Evolutionary conservation across 2,329 filamentous ascomycete species (phyloP).

Genomic region (Monosporascus sp.): DNA sequence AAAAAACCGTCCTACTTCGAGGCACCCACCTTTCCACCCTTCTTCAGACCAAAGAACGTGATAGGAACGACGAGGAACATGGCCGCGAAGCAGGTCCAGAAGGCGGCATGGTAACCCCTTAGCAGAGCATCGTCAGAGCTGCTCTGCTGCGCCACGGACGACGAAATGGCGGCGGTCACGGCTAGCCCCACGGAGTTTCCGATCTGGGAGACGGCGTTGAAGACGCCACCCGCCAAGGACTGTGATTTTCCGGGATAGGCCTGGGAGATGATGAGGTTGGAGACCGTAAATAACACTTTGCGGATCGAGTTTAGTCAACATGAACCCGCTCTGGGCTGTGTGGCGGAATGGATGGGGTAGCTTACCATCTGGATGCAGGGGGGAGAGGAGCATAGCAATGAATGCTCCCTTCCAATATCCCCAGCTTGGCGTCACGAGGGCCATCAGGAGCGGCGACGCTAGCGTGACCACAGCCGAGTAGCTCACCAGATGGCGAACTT

Average conservation of each 20-base stretch:
- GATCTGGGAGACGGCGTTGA: constrained; percentile 54
- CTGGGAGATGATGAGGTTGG: constrained; percentile 48
- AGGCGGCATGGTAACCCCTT: not conserved
- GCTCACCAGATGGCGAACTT: not conserved
- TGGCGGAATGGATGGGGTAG: not conserved
- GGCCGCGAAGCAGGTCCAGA: constrained; percentile 2
- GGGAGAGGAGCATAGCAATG: constrained; percentile 33
- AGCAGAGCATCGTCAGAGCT: not conserved
- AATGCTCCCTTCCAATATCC: constrained; percentile 16
- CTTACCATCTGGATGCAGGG: not conserved
- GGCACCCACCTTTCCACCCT: constrained; percentile 1
- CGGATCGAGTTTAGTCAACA: constrained; percentile 8
- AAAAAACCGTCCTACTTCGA: not conserved
- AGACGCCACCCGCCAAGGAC: constrained; percentile 56
- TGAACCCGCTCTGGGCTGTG: not conserved
- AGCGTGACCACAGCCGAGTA: constrained; percentile 14
- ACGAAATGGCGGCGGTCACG: constrained; percentile 2
- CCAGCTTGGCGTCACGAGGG: constrained; percentile 5
- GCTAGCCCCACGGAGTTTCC: constrained; percentile 29
- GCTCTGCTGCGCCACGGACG: not conserved
- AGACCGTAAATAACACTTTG: constrained; percentile 52
- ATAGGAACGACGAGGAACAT: not conserved
- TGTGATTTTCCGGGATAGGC: constrained; percentile 53
- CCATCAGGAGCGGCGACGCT: constrained; percentile 30
- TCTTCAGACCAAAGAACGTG: not conserved